A percentile compares a stretch with the other conserved stretches of the same genome.
phyloP scores from a whole-genome alignment of 495 filamentous ascomycete genomes.

The Lophiotrema nucula region DNA sequence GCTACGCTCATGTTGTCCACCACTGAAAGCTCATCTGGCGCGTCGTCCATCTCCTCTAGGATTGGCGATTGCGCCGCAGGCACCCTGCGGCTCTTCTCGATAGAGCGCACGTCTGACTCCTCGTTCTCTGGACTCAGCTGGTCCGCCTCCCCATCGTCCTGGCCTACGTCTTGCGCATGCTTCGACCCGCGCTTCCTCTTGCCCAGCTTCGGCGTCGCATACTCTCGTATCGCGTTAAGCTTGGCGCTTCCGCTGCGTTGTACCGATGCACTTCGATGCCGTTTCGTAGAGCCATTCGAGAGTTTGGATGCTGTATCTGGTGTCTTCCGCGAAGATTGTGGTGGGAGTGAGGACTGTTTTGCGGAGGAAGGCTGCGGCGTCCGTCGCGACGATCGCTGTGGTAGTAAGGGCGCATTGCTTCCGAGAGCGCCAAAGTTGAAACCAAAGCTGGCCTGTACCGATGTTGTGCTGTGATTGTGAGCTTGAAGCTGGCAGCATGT shows the following conservation, averaged over 20 bases:
- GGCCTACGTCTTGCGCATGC: neutral
- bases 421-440: conserved; percentile 19
- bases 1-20: neutral
- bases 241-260: conserved; percentile 1
- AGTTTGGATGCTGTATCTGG: neutral
- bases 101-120: neutral
- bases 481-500: neutral
- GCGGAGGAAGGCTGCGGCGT: neutral
- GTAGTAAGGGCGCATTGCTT: conserved; percentile 4
- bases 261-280: conserved; percentile 19
- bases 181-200: conserved; percentile 26
- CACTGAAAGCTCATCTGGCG: conserved; percentile 19
- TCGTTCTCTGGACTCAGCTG: conserved; percentile 18
- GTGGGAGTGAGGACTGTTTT: neutral
- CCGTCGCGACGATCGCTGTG: conserved; percentile 4
- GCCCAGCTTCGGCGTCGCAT: conserved; percentile 13
- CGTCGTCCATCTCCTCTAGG: conserved; percentile 8
- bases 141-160: conserved; percentile 20
- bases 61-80: conserved; percentile 14
- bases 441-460: conserved; percentile 14
- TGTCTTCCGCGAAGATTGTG: conserved; percentile 3
- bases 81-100: conserved; percentile 19
- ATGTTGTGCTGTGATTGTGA: conserved; percentile 3
- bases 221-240: neutral
- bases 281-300: conserved; percentile 1